Percentiles rank a stretch among this genome's conserved stretches.
These are phyloP conservation scores for Tricholomella constricta DNA, from an alignment of 768 basidiomycete species.

Conservation along the genomic window DNA sequence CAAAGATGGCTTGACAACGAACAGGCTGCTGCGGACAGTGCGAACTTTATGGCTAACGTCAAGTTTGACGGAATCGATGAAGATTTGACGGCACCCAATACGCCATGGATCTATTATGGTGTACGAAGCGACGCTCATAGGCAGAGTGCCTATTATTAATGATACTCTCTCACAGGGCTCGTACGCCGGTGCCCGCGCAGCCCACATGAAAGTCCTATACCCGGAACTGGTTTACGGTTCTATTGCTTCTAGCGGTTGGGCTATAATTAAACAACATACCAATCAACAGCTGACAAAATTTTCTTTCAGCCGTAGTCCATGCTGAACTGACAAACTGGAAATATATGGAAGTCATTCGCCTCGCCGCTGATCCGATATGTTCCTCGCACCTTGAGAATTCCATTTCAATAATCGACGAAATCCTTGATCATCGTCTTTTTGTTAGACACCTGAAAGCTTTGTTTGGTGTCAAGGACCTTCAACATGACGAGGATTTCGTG, in stretches of 20 bases:
- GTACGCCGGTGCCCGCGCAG: constrained; percentile 91
- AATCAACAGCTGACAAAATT: background rate
- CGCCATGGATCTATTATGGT: constrained; percentile 94
- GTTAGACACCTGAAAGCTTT: constrained; percentile 62
- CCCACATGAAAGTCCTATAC: constrained; percentile 86
- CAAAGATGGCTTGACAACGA: constrained; percentile 84
- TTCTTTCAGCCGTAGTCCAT: constrained; percentile 73
- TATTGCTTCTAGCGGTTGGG: constrained; percentile 81
- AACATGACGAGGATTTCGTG: constrained; percentile 79
- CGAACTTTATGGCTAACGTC: constrained; percentile 85
- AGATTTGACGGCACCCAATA: constrained; percentile 68
- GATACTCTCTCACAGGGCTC: constrained; percentile 57
- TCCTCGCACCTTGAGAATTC: constrained; percentile 57
- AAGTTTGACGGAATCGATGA: constrained; percentile 71
- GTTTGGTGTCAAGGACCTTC: constrained; percentile 71
- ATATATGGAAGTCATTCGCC: constrained; percentile 83
- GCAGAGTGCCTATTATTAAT: background rate
- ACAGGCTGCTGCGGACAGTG: constrained; percentile 89
- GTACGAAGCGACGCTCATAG: constrained; percentile 41
- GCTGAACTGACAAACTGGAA: constrained; percentile 82
- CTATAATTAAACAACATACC: constrained; percentile 1
- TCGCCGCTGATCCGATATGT: constrained; percentile 65
- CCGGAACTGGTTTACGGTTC: constrained; percentile 89
- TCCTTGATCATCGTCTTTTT: constrained; percentile 51
- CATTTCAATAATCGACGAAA: constrained; percentile 59